Percentiles rank a stretch among this genome's conserved stretches.
phyloP scores from a whole-genome alignment of 2,329 filamentous ascomycete species.

The Trichoderma sp. region DNA sequence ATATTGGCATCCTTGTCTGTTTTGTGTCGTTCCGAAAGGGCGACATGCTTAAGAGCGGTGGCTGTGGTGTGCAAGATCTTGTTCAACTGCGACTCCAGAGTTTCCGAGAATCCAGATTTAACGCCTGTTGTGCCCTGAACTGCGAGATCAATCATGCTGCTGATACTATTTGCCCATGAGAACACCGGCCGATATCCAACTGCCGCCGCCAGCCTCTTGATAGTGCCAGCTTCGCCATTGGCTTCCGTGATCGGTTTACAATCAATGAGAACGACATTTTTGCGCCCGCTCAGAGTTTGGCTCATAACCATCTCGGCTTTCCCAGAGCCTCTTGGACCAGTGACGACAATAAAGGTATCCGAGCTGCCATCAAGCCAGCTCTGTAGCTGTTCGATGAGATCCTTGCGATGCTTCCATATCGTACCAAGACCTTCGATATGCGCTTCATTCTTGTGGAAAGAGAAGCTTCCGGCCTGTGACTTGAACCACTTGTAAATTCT shows the following conservation, averaged over 20 bases:
- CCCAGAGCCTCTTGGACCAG: conserved; percentile 86
- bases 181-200: conserved; percentile 94
- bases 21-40: conserved; percentile 66
- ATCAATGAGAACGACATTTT: conserved; percentile 80
- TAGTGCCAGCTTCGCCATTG: conserved; percentile 80
- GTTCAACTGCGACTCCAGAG: conserved; percentile 79
- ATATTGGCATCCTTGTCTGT: conserved; percentile 70
- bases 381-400: conserved; percentile 76
- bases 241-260: conserved; percentile 93
- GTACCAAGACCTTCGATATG: conserved; percentile 71
- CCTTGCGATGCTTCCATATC: conserved; percentile 83
- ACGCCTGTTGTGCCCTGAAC: conserved; percentile 92
- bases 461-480: conserved; percentile 58
- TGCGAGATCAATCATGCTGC: conserved; percentile 86
- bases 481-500: conserved; percentile 78
- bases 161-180: conserved; percentile 93
- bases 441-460: conserved; percentile 53
- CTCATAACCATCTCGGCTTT: conserved; percentile 86
- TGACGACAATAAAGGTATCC: conserved; percentile 90
- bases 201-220: conserved; percentile 73
- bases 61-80: conserved; percentile 88
- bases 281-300: conserved; percentile 72
- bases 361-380: conserved; percentile 84
- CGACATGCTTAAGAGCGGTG: conserved; percentile 73
- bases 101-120: conserved; percentile 92